Evolutionary conservation across 495 filamentous ascomycete genomes (phyloP).

Genomic region (Jackrogersella minutella): DNA sequence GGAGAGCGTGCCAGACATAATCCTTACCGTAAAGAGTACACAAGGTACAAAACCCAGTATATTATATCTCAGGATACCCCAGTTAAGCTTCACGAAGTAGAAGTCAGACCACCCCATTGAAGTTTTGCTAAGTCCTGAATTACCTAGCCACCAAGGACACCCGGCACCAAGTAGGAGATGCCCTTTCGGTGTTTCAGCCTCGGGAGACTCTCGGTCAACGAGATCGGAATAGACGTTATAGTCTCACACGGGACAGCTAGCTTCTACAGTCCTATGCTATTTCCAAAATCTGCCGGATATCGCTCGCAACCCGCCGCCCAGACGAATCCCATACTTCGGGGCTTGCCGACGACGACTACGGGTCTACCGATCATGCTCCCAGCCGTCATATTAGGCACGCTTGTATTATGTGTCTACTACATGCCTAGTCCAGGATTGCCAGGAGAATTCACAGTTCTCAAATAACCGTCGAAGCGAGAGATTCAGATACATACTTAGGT

Average conservation of each 20-base stretch:
- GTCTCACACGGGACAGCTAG: neutral
- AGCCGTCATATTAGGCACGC: no score
- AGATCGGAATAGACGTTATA: neutral
- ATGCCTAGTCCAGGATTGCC: no score
- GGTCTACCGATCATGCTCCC: no score
- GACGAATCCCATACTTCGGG: neutral
- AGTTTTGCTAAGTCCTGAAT: neutral
- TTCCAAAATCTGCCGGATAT: neutral
- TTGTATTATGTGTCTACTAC: no score
- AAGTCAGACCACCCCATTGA: neutral
- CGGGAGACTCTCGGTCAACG: slow-evolving; percentile 1
- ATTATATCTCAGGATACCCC: neutral
- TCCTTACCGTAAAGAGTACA: neutral
- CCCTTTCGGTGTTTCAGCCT: neutral
- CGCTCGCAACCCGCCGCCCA: slow-evolving; percentile 5
- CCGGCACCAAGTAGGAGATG: neutral
- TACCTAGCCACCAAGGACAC: neutral
- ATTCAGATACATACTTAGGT: no score
- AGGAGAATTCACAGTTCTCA: no score
- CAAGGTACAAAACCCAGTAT: neutral
- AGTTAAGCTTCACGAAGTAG: neutral
- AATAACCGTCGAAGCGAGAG: no score
- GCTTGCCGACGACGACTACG: neutral
- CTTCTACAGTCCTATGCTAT: neutral
- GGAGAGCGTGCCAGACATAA: no score